Conservation (phyloP, 2,329 filamentous ascomycete genomes). For the Neonectria coccinea region DNA sequence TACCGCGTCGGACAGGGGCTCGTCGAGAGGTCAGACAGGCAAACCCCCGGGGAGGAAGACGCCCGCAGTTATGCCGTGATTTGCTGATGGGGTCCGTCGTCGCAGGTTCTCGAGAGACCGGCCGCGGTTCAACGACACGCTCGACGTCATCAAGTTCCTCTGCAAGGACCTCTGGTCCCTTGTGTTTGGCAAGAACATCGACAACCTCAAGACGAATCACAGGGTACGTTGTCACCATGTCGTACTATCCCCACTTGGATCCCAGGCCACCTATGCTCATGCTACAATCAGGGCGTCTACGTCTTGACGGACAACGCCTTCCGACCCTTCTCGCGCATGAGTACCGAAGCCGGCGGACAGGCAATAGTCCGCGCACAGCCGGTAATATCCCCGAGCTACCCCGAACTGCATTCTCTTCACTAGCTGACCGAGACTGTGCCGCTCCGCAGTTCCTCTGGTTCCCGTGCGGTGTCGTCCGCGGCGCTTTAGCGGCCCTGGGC, state of each 20-base stretch:
- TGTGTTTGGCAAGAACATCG: conserved; percentile 95
- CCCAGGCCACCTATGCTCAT: conserved; percentile 18
- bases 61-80: conserved; percentile 3
- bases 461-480: conserved; percentile 91
- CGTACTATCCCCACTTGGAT: not conserved
- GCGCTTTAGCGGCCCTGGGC: conserved; percentile 91
- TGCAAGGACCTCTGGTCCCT: conserved; percentile 98
- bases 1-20: conserved; percentile 94
- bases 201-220: conserved; percentile 99
- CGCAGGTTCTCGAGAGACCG: conserved; percentile 82
- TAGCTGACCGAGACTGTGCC: conserved; percentile 28
- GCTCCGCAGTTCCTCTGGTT: conserved; percentile 87
- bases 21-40: conserved; percentile 77
- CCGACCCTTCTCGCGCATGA: conserved; percentile 90
- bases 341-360: conserved; percentile 79
- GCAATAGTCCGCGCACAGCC: conserved; percentile 81
- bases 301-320: conserved; percentile 95
- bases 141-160: conserved; percentile 97
- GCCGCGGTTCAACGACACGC: conserved; percentile 88
- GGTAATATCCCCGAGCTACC: conserved; percentile 63
- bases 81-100: conserved; percentile 64
- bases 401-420: conserved; percentile 5
- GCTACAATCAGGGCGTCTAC: conserved; percentile 79
- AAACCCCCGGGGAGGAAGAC: not conserved
- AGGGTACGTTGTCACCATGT: conserved; percentile 64